Evolutionary conservation across 2,329 filamentous ascomycete genomes (phyloP).

Genomic region (Macrophomina phaseolina): DNA sequence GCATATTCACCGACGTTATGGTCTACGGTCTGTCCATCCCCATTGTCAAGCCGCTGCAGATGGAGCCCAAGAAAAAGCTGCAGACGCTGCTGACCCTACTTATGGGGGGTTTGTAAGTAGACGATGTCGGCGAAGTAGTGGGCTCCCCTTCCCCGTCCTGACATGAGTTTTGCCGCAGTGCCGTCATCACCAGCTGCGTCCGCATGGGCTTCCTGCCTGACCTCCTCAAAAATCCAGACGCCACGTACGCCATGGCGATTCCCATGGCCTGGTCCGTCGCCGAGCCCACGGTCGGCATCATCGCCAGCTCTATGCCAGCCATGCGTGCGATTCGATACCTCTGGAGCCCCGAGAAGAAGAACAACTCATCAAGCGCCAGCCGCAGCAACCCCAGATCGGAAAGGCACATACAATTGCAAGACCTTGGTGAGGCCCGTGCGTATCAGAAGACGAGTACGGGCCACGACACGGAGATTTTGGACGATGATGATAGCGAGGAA

Average conservation of each 20-base stretch:
- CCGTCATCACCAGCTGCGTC: constrained; percentile 34
- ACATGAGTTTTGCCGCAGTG: constrained; percentile 20
- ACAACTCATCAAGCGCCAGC: constrained; percentile 28
- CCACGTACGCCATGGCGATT: constrained; percentile 32
- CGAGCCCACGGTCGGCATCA: constrained; percentile 33
- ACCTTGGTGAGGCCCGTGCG: background rate
- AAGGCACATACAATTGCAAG: constrained; percentile 30
- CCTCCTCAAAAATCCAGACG: constrained; percentile 30
- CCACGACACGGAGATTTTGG: constrained; percentile 15
- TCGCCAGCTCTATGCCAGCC: constrained; percentile 33
- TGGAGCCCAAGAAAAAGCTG: constrained; percentile 32
- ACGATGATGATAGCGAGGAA: constrained; percentile 31
- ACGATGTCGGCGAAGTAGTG: too few relatives aligned
- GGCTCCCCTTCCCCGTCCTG: background rate
- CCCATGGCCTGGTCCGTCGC: constrained; percentile 34
- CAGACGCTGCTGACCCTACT: constrained; percentile 31
- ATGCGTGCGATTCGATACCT: constrained; percentile 33
- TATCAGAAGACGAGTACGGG: constrained; percentile 14
- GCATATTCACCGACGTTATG: constrained; percentile 33
- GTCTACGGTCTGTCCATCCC: constrained; percentile 34
- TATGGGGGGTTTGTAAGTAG: constrained; percentile 34
- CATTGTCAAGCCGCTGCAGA: constrained; percentile 33
- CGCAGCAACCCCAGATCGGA: constrained; percentile 20
- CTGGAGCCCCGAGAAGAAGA: constrained; percentile 28
- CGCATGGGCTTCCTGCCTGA: constrained; percentile 33